Base-by-base conservation (phyloP, 768 basidiomycete genomes). In the Leccinum olivaceopallidum region DNA sequence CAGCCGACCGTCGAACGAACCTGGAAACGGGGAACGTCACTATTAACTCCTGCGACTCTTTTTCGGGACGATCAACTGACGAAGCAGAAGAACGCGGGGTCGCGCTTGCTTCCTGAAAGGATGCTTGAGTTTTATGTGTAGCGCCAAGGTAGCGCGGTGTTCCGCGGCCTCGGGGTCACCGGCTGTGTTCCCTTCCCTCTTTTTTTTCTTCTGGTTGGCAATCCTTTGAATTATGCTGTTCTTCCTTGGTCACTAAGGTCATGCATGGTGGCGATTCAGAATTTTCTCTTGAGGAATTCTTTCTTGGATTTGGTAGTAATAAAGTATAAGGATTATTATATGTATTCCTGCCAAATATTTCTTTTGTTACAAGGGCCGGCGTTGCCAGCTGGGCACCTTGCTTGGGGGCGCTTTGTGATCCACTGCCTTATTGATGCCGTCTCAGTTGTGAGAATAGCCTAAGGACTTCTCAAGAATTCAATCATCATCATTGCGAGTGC, bases 141-240 rank as follows among this genome's bases (percentile, higher is more conserved):
- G 34, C 88, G 88, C 67, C 78, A 78, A 86, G 88, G 3, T 73
- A 73, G 34, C 88, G 88, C 67, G 79, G 77, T 20, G 88, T 88
- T 69, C 81, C 85, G n/a, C 72, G 76, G 30, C 76, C 78, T 42
- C 90, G 88, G 65, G 73, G 76, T 59, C 30, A 30, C 30, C 30
- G 86, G 86, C 14, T 81, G 81, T 64, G 85, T 28, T 6, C 22
- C n/a, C 24, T 3, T 36, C 24, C 2, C 50, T 51, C 53, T 16
- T 50, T 48, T 53, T 24, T 53, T 28, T 53, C 24, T 42, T 34
- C 32, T 10, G 49, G 22, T 22, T n/a, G 44, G 55, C 49, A 34
- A 39, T 50, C 28, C n/a, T 28, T 37, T 5, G 6, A 6, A 6
- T 55, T n/a, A 1, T 49, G 16, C 26, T 16, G 49, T 51, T 28